Evolutionary conservation across 805 yeast species (phyloP).

Genomic region (Kuraishia piskuri): DNA sequence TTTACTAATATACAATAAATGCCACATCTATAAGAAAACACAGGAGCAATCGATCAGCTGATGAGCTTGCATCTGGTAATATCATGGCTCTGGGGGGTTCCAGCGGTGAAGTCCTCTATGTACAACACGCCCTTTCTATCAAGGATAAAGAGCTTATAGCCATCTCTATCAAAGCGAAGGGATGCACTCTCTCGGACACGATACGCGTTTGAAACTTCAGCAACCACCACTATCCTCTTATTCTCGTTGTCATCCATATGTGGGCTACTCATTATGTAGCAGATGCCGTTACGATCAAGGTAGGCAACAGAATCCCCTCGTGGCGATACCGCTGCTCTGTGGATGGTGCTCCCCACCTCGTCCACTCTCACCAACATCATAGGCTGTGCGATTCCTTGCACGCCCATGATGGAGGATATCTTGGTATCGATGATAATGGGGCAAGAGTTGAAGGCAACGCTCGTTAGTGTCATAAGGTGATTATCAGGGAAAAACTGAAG

Average conservation of each 20-base stretch:
- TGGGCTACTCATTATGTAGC: conserved; percentile 60
- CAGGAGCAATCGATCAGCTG: conserved; percentile 13
- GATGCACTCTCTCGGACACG: conserved; percentile 74
- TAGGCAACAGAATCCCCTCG: conserved; percentile 82
- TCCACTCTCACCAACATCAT: conserved; percentile 53
- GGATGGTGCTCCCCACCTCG: conserved; percentile 77
- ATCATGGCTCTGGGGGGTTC: conserved; percentile 61
- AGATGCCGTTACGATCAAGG: conserved; percentile 68
- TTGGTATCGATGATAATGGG: conserved; percentile 63
- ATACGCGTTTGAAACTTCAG: conserved; percentile 71
- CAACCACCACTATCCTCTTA: conserved; percentile 57
- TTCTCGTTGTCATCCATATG: conserved; percentile 44
- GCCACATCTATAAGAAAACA: not conserved
- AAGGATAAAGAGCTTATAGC: conserved; percentile 65
- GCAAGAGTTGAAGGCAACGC: conserved; percentile 55
- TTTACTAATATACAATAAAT: no score
- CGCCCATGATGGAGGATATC: conserved; percentile 32
- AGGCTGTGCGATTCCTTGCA: conserved; percentile 46
- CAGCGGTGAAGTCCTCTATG: conserved; percentile 84
- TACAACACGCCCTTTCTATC: conserved; percentile 78
- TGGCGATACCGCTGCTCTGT: conserved; percentile 69
- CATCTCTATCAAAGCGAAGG: conserved; percentile 66
- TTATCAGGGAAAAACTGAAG: conserved; percentile 65
- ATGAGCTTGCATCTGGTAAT: conserved; percentile 60
- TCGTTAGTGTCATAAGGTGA: conserved; percentile 40